Percentiles rank a stretch among this genome's conserved stretches.
phyloP scores from a whole-genome alignment of 148 eudicot species.

The Fagopyrum esculentum region DNA sequence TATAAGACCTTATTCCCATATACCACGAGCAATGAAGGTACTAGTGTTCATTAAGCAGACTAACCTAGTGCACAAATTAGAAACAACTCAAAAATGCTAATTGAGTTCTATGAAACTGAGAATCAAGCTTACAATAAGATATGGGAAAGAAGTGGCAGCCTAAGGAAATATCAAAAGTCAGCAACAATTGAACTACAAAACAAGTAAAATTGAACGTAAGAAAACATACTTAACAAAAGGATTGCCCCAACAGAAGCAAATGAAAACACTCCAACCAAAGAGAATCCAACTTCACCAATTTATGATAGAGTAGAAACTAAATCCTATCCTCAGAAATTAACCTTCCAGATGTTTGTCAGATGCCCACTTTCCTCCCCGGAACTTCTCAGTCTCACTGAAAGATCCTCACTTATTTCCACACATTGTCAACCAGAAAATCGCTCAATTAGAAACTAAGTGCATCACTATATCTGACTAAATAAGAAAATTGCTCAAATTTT shows the following conservation, averaged over 20 bases:
- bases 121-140: background rate
- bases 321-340: background rate
- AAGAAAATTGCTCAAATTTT: too few species aligned
- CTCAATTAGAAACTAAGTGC: too few species aligned
- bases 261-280: background rate
- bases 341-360: background rate
- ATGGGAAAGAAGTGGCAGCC: background rate
- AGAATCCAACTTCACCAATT: background rate
- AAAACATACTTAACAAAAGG: background rate
- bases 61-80: background rate
- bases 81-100: background rate
- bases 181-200: background rate
- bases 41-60: background rate
- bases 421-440: background rate
- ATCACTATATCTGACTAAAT: too few species aligned
- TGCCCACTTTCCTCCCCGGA: too few species aligned
- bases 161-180: background rate
- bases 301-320: background rate
- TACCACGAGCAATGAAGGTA: background rate
- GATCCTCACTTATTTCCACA: background rate
- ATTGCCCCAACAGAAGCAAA: background rate
- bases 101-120: background rate
- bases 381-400: background rate
- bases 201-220: background rate
- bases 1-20: background rate